A percentile compares a stretch with the other conserved stretches of the same genome.
These are phyloP conservation scores for Aspergillus cristatus DNA, from an alignment of 495 filamentous ascomycete genomes.

Conservation along the genomic window DNA sequence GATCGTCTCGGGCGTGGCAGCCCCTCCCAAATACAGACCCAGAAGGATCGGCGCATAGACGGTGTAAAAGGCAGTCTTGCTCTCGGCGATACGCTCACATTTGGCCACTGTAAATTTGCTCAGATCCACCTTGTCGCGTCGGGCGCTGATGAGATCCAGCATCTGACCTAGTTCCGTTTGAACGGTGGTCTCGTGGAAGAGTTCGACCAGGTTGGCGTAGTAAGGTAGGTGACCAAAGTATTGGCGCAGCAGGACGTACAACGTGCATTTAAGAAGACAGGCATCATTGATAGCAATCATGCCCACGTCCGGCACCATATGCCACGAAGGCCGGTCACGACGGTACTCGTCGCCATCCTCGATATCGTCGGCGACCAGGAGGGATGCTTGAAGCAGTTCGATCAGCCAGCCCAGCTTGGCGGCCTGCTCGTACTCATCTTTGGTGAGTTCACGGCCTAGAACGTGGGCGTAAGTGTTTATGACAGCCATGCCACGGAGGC, in stretches of 20 bases:
- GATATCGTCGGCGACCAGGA: neutral
- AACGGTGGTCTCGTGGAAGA: neutral
- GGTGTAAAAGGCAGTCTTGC: neutral
- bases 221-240: neutral
- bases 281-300: neutral
- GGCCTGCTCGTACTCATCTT: neutral
- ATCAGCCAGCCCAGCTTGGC: neutral
- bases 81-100: neutral
- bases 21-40: neutral
- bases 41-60: neutral
- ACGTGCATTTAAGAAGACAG: neutral
- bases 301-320: neutral
- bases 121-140: neutral
- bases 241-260: neutral
- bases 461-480: neutral
- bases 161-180: neutral
- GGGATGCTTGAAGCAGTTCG: neutral
- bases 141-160: neutral
- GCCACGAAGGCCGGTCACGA: neutral
- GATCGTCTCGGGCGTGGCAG: neutral
- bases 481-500: neutral
- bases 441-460: neutral
- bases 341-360: neutral
- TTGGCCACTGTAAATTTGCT: neutral
- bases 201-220: neutral